A percentile compares a stretch with the other conserved stretches of the same genome.
phyloP scores from a whole-genome alignment of 129 eudicot genomes.

The Helianthus tuberosus region DNA sequence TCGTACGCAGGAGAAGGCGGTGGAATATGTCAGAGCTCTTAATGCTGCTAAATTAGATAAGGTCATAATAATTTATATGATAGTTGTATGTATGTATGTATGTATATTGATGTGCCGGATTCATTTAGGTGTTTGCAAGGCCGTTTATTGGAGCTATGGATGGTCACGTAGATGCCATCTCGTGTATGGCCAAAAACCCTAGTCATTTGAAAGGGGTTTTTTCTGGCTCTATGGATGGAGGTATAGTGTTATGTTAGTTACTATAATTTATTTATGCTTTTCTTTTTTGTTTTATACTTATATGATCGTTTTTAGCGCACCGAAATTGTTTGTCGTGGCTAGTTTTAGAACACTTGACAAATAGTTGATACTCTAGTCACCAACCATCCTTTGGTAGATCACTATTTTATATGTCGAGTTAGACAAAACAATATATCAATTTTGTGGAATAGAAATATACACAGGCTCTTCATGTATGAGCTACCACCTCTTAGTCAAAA shows the following conservation, averaged over 20 bases:
- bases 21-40: constrained; percentile 93
- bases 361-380: neutral
- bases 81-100: neutral
- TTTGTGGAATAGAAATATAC: too few species aligned
- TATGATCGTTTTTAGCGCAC: neutral
- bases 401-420: too few species aligned
- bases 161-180: constrained; percentile 80
- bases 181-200: constrained; percentile 90
- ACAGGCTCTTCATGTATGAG: too few species aligned
- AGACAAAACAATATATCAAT: too few species aligned
- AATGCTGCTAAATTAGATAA: constrained; percentile 93
- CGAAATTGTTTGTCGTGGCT: neutral
- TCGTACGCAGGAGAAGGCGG: constrained; percentile 89
- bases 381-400: neutral
- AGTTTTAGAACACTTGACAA: neutral
- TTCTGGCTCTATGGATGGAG: constrained; percentile 98
- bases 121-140: constrained; percentile 72
- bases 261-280: neutral
- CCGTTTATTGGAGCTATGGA: constrained; percentile 97
- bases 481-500: too few species aligned
- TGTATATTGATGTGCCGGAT: neutral
- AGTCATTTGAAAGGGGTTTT: constrained; percentile 74
- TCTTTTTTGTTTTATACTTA: neutral
- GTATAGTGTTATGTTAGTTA: constrained; percentile 27
- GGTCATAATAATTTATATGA: constrained; percentile 34